Base-by-base conservation (phyloP, 1,284 basidiomycete species). In the Psilocybe mexicana region DNA sequence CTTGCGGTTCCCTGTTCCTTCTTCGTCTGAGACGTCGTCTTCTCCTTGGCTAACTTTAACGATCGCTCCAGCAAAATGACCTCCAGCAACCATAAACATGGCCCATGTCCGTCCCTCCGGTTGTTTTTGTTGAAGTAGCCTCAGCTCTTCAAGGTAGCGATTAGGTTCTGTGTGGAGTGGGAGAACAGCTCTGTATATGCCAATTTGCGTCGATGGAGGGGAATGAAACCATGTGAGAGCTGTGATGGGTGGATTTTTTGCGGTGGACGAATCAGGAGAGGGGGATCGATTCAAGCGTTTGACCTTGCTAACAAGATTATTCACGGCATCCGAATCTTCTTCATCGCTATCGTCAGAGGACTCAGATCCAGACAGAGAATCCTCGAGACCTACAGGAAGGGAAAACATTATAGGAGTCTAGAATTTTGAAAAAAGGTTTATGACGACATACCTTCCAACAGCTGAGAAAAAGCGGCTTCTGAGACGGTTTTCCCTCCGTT, bases 51-150 rank as follows among this genome's bases (percentile, higher is more conserved):
- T 84, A 24, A 92, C 89, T 30, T 86, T 78, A 2, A 94, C 88
- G 28, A 98, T 82, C 55, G 94, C 90, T 12, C 94, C 96, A 6
- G 96, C 96, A 75, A 99, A 99, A 74, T 99, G 96, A 11, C 96
- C 96, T 5, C 97, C 96, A 0, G 96, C 96, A 44, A 93, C 87
- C 93, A 98, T 96, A 68, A 98, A 90, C 78, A 98, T 74, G 0
- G 94, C 93, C 90, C 96, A 96, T 59, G 86, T 90, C 18, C 94
- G 80, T 36, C 90, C 92, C 26, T 81, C 78, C 7, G 81, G 77
- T 2, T 80, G 76, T 11, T 77, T 78, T 0, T 66, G 67, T 71
- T 96, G 95, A 77, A 96, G 82, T 10, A 78, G 75, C 61, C 78
- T 82, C 14, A 98, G 76, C 52, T 84, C 80, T 1, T 78, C 65